A percentile compares a stretch with the other conserved stretches of the same genome.
These are phyloP conservation scores for Barbatosphaeria neglecta DNA, from an alignment of 495 filamentous ascomycete genomes.

Conservation along the genomic window DNA sequence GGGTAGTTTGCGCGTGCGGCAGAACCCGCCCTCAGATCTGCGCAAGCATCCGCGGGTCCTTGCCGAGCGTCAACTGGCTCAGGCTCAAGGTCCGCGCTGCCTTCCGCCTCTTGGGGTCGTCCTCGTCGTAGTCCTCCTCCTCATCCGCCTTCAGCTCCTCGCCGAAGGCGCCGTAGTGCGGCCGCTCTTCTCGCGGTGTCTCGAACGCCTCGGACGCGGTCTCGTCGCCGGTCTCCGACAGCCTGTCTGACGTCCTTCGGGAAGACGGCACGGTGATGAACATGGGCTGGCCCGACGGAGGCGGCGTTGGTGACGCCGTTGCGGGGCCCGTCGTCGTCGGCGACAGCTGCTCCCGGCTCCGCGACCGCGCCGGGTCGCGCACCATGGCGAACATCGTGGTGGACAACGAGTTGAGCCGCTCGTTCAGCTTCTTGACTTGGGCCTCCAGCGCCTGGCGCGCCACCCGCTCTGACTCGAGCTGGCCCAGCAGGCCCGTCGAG, in stretches of 20 bases:
- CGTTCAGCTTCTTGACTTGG: slow-evolving; percentile 34
- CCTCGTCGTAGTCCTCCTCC: slow-evolving; percentile 9
- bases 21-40: no score
- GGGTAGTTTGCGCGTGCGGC: no score
- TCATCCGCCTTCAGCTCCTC: slow-evolving; percentile 23
- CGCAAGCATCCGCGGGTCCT: neutral
- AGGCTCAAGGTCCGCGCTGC: slow-evolving; percentile 36
- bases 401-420: slow-evolving; percentile 28
- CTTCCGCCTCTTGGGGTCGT: slow-evolving; percentile 27
- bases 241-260: no score
- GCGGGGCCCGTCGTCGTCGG: slow-evolving; percentile 12
- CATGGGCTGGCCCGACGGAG: neutral
- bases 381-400: slow-evolving; percentile 25
- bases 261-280: neutral
- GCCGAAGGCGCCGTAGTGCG: slow-evolving; percentile 31
- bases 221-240: slow-evolving; percentile 7
- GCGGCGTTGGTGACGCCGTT: slow-evolving; percentile 2
- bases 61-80: slow-evolving; percentile 36
- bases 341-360: slow-evolving; percentile 13
- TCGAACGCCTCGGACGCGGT: slow-evolving; percentile 27
- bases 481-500: slow-evolving; percentile 23
- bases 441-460: slow-evolving; percentile 39
- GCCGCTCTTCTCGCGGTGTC: slow-evolving; percentile 29
- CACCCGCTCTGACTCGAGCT: slow-evolving; percentile 37
- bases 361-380: slow-evolving; percentile 14